These are phyloP conservation scores for Saccharata proteae DNA, from an alignment of 2,329 filamentous ascomycete genomes.

Conservation along the genomic window DNA sequence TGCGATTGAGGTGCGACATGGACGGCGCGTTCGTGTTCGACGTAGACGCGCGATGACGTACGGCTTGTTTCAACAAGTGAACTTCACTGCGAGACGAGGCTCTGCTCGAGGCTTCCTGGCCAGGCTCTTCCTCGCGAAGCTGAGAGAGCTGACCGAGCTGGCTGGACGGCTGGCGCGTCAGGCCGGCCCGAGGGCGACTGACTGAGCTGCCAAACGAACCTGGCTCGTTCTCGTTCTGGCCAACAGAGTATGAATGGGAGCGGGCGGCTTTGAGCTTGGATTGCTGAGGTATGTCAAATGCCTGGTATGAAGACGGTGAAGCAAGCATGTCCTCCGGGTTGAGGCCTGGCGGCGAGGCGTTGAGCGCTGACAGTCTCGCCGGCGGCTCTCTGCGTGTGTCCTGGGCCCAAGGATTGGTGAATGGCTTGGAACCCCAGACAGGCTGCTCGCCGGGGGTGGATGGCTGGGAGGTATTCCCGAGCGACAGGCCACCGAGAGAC, in stretches of 20 bases:
- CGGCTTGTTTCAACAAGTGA: slow-evolving; percentile 7
- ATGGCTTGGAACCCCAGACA: slow-evolving; percentile 31
- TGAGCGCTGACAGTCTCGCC: slow-evolving; percentile 14
- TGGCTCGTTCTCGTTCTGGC: slow-evolving; percentile 56
- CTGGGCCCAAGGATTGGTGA: slow-evolving; percentile 19
- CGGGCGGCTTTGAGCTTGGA: slow-evolving; percentile 82
- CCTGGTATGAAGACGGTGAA: background rate
- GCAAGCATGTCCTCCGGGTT: background rate
- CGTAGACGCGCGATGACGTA: slow-evolving; percentile 8
- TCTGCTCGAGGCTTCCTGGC: slow-evolving; percentile 5
- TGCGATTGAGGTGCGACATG: slow-evolving; percentile 11
- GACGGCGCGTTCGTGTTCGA: slow-evolving; percentile 9
- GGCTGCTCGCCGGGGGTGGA: slow-evolving; percentile 58
- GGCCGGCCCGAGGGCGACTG: too few species aligned
- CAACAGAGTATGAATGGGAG: slow-evolving; percentile 93
- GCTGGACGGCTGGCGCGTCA: slow-evolving; percentile 41
- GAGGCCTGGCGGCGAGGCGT: slow-evolving; percentile 16
- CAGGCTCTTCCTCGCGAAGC: slow-evolving; percentile 22
- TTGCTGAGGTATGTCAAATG: background rate
- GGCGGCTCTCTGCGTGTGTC: slow-evolving; percentile 12
- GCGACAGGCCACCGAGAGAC: slow-evolving; percentile 56
- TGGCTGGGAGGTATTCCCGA: slow-evolving; percentile 71
- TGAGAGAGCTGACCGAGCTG: slow-evolving; percentile 73
- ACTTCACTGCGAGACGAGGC: slow-evolving; percentile 2
- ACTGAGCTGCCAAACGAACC: too few species aligned